A percentile compares a stretch with the other conserved stretches of the same genome.
Conservation (phyloP, 2,329 filamentous ascomycete species). For the Xylaria hypoxylon region DNA sequence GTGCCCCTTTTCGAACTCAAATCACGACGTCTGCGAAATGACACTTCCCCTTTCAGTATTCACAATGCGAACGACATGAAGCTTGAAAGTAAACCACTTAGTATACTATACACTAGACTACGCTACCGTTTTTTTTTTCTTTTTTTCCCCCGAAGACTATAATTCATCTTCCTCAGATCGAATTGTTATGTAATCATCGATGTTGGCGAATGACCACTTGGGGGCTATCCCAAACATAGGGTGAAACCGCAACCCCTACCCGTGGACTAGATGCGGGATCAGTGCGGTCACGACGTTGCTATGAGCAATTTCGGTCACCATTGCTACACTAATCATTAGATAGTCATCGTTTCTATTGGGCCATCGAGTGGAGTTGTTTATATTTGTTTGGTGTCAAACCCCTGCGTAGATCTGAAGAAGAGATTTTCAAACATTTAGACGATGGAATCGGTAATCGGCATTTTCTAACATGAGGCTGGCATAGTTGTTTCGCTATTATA, state of each 20-base stretch:
- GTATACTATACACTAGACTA: background rate
- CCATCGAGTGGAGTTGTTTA: slow-evolving; percentile 13
- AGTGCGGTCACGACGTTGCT: slow-evolving; percentile 1
- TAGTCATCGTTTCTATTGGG: background rate
- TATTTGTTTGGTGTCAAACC: slow-evolving; percentile 16
- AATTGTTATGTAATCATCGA: background rate
- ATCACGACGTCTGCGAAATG: background rate
- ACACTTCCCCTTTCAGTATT: background rate
- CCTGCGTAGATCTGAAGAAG: slow-evolving; percentile 25
- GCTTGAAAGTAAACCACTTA: background rate
- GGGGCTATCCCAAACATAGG: slow-evolving; percentile 26
- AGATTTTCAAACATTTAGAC: slow-evolving; percentile 25
- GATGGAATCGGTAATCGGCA: slow-evolving; percentile 24
- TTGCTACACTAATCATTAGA: slow-evolving; percentile 2
- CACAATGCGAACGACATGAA: background rate
- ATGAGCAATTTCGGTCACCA: slow-evolving; percentile 11
- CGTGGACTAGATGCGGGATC: slow-evolving; percentile 21
- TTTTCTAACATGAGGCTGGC: slow-evolving; percentile 10
- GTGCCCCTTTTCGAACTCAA: slow-evolving; percentile 6
- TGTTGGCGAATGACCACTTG: slow-evolving; percentile 5
- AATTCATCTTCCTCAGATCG: too few relatives aligned
- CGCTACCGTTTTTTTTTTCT: too few relatives aligned
- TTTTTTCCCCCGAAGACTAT: too few relatives aligned
- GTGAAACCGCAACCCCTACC: slow-evolving; percentile 35
- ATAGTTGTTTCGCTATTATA: slow-evolving; percentile 25